These are phyloP conservation scores for Tolypocladium guangdongense DNA, from an alignment of 2,329 filamentous ascomycete species.

Conservation along the genomic window DNA sequence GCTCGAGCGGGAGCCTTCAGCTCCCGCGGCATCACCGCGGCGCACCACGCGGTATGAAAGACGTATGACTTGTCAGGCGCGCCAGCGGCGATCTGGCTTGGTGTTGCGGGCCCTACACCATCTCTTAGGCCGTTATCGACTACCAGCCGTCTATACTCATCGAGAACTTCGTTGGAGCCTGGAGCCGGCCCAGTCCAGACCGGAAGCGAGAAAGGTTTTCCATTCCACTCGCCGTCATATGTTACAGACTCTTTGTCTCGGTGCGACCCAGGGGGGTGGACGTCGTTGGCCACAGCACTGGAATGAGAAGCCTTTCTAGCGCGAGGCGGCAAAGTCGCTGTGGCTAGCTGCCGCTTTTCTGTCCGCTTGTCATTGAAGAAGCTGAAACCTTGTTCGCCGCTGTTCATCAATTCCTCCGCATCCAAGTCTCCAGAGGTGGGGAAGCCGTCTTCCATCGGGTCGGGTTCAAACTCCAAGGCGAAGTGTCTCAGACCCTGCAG, in stretches of 20 bases:
- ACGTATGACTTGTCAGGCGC: conserved; percentile 33
- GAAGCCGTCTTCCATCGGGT: conserved; percentile 25
- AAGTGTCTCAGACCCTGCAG: conserved; percentile 42
- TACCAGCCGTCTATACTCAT: conserved; percentile 37
- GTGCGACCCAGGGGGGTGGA: conserved; percentile 1
- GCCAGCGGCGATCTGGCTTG: conserved; percentile 38
- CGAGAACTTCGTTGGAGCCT: conserved; percentile 25
- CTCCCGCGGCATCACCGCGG: conserved; percentile 28
- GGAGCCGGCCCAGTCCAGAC: conserved; percentile 38
- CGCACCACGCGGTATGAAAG: conserved; percentile 42
- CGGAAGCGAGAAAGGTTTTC: conserved; percentile 10
- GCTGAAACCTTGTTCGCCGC: conserved; percentile 28
- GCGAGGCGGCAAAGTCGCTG: conserved; percentile 2
- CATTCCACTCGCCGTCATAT: conserved; percentile 15
- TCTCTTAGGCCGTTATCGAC: conserved; percentile 22
- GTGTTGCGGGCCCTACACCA: conserved; percentile 33
- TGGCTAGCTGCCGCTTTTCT: conserved; percentile 1
- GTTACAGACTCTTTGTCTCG: conserved; percentile 13
- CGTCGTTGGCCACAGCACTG: background rate
- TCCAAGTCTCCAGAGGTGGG: conserved; percentile 24
- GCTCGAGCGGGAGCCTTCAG: conserved; percentile 15
- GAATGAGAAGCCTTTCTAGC: conserved; percentile 2
- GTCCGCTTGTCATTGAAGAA: conserved; percentile 28
- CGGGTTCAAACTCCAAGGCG: conserved; percentile 41
- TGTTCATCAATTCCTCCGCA: conserved; percentile 30